These are phyloP conservation scores for Eimeria praecox DNA, from an alignment of 169 alveolate species.

Conservation along the genomic window DNA sequence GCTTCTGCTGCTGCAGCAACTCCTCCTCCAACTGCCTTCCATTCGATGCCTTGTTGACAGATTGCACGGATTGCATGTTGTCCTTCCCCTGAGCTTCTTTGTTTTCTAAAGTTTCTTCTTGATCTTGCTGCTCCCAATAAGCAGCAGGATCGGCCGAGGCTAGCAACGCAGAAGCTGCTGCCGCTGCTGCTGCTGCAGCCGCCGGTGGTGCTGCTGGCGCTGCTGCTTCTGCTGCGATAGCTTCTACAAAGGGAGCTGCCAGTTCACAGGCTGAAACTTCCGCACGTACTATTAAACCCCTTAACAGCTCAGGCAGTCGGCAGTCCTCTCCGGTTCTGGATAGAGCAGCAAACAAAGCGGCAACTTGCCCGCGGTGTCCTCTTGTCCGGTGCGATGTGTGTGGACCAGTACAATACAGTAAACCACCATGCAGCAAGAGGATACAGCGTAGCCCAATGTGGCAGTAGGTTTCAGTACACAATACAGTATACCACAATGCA, in stretches of 20 bases:
- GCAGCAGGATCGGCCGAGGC: constrained; percentile 56
- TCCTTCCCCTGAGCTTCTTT: background rate
- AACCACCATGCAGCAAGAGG: too few relatives aligned
- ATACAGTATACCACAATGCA: too few relatives aligned
- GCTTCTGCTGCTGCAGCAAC: constrained; percentile 14
- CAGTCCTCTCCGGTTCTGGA: background rate
- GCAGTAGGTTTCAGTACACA: too few relatives aligned
- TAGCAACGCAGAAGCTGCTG: constrained; percentile 14
- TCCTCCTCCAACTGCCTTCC: background rate
- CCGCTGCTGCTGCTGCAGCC: background rate
- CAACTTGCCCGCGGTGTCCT: background rate
- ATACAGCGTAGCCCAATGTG: too few relatives aligned
- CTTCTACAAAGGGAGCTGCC: constrained; percentile 47
- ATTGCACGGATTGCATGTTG: background rate
- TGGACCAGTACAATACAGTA: background rate
- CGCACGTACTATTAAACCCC: constrained; percentile 7
- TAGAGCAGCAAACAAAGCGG: background rate
- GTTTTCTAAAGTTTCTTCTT: background rate
- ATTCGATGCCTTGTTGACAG: background rate
- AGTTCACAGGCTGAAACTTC: constrained; percentile 13
- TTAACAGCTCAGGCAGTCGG: constrained; percentile 8
- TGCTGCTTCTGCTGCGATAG: background rate
- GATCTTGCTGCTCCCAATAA: background rate
- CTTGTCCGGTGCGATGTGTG: background rate
- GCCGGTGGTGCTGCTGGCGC: background rate